Conservation (phyloP, 768 basidiomycete genomes). For the Agaricus sinodeliciosus region DNA sequence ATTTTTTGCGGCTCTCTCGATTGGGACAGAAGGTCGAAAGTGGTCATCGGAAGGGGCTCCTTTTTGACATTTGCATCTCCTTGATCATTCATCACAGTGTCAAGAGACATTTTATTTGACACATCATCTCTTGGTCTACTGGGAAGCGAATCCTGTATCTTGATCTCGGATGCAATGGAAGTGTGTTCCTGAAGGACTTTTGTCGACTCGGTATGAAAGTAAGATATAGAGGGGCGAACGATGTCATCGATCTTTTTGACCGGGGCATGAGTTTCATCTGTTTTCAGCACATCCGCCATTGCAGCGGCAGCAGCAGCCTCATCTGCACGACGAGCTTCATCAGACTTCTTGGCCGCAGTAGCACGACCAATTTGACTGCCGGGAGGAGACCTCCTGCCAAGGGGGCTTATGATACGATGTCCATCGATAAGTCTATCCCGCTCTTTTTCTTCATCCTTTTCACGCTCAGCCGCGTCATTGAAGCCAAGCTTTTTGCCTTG, state of each 20-base stretch:
- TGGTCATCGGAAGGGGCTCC: not conserved
- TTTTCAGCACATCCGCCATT: conserved; percentile 3
- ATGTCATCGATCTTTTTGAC: not conserved
- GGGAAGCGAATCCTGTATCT: not conserved
- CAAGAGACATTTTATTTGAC: conserved; percentile 5
- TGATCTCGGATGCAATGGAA: not conserved
- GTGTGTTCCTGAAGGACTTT: not conserved
- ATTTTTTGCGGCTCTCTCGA: not conserved
- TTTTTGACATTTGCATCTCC: not conserved
- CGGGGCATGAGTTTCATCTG: not conserved
- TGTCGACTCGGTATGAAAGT: not conserved
- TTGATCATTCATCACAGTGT: conserved; percentile 3
- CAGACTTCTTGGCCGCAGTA: conserved; percentile 39
- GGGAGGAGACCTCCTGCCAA: conserved; percentile 38
- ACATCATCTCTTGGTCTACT: not conserved
- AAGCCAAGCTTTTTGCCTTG: conserved; percentile 4
- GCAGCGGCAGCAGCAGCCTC: conserved; percentile 7
- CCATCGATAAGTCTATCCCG: conserved; percentile 12
- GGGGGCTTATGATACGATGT: conserved; percentile 23
- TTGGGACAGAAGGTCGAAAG: not conserved
- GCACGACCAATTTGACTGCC: conserved; percentile 41
- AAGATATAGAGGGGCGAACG: not conserved
- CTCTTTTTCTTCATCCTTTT: conserved; percentile 4
- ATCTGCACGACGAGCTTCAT: conserved; percentile 19
- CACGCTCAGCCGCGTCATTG: conserved; percentile 3